Base-by-base conservation (phyloP, 805 yeast species). In the Saccharomycopsis capsularis region DNA sequence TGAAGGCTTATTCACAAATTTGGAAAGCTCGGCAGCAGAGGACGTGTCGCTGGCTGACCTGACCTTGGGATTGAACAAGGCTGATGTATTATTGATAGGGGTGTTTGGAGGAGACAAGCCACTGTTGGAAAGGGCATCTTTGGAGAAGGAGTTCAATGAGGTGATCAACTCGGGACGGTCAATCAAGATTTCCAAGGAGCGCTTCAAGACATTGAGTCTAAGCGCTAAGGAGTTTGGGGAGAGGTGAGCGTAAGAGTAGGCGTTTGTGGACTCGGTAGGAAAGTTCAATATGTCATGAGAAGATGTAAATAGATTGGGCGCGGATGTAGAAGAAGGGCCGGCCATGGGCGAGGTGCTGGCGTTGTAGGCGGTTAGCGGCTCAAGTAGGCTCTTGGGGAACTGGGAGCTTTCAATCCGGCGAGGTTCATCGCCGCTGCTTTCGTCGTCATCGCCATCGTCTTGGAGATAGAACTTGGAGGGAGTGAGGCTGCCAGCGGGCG, bases 221-320 rank as follows among this genome's bases (percentile, higher is more conserved):
- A 85, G 75, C 0, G 93, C 86, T 48, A 87, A 64, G 1, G 95
- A 82, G 60, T 85, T 84, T 7, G 90, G 93, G 1, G 91, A 81
- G 48, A 86, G 66, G 47, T 84, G 85, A 2, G 93, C 87, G 61
- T 87, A 87, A 0, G 95, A 85, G 60, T 84, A 87, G 1, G 95
- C 84, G 61, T 85, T 90, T 1, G 93, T 78, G 11, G 93, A 84
- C 56, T 84, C 89, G 23, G 80, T 78, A 3, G 91, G 88, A 59
- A 86, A 82, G 53, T 71, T 74, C 36, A 81, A 60, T 18, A 84
- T 69, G 23, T 39, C 42, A n/a, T 39, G 11, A 13, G 42, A 22
- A 13, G 42, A 39, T 7, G n/a, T 9, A 21, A 39, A 39, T 11
- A 39, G 19, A 39, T n/a, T 39, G 18, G 39, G 13, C n/a, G 38